Evolutionary conservation across 2,329 filamentous ascomycete genomes (phyloP), one percentile per base, ranked within the genome.

Genomic region (Aspergillus niger): DNA sequence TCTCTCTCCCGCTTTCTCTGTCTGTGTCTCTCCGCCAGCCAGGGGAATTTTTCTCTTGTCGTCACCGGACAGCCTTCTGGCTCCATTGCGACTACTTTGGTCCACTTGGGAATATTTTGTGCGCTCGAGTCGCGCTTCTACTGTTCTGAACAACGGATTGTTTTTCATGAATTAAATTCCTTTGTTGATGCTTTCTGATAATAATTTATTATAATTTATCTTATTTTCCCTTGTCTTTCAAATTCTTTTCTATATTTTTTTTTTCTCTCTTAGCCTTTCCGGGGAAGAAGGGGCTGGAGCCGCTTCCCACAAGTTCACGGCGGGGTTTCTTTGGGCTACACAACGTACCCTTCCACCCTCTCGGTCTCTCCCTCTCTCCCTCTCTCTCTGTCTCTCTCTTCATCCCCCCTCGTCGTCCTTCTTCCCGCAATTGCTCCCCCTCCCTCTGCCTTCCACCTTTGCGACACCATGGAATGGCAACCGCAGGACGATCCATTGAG

Each of bases 401-500:
- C 47, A 56, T 57, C 55, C 39, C 58, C 47, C 39, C 56, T 39
- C 54, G 20, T 59, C 59, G 56, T 51, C 52, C 57, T 43, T 55
- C 55, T 58, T 51, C 61, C 58, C 57, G 55, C 55, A 44, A 57
- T 57, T 58, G 36, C 53, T 58, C 32, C 57, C 54, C 50, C 28
- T 36, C 32, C 49, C 49, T 55, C 47, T 53, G 38, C 51, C 32
- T 17, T 49, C 55, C 43, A 22, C 39, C 17, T 24, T 56, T 43
- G 50, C 57, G 55, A 36, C 55, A 67, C 53, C 54, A 97, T 97
- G 93, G 86, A 89, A 78, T 99, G 95, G 95, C 91, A 96, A 82
- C 95, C 95, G 64, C 84, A 91, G 72, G 86, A 89, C 72, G 91
- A 93, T 83, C 92, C 90, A 76, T 83, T 99, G 82, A 86, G 85